Conservation (phyloP, 2,329 filamentous ascomycete species). For the Diaporthe capsici region DNA sequence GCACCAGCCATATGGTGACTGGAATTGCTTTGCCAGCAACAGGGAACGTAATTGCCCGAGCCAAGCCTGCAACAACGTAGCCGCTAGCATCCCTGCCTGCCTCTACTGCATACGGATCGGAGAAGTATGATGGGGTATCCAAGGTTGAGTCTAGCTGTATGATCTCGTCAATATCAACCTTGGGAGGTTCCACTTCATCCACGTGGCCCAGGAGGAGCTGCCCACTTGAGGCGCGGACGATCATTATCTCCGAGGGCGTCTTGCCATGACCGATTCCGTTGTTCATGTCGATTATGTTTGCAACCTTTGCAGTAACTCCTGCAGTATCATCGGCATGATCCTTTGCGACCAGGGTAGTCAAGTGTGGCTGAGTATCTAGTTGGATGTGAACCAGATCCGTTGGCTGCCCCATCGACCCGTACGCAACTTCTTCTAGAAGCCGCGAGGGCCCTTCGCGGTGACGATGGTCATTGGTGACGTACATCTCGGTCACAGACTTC, state of each 20-base stretch:
- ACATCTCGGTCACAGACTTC: conserved; percentile 61
- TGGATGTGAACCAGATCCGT: conserved; percentile 62
- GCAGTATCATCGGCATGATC: background rate
- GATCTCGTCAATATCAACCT: background rate
- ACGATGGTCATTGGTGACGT: conserved; percentile 73
- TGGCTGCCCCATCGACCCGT: conserved; percentile 57
- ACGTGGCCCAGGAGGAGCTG: conserved; percentile 59
- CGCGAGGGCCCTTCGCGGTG: conserved; percentile 64
- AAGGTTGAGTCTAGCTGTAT: background rate
- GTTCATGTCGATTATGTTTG: conserved; percentile 55
- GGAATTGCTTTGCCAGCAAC: background rate
- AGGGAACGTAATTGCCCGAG: background rate
- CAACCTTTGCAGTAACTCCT: conserved; percentile 60
- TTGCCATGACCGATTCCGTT: conserved; percentile 70
- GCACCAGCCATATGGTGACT: background rate
- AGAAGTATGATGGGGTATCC: conserved; percentile 4
- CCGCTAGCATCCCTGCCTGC: background rate
- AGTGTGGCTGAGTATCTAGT: background rate
- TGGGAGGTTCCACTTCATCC: background rate
- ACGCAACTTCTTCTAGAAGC: conserved; percentile 60
- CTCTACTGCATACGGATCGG: background rate
- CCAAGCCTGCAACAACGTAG: background rate
- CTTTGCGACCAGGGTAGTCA: background rate
- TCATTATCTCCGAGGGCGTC: conserved; percentile 56
- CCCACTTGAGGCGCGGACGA: conserved; percentile 61